phyloP scores from a whole-genome alignment of 441 rosid species.

The Gossypium trilobum region DNA sequence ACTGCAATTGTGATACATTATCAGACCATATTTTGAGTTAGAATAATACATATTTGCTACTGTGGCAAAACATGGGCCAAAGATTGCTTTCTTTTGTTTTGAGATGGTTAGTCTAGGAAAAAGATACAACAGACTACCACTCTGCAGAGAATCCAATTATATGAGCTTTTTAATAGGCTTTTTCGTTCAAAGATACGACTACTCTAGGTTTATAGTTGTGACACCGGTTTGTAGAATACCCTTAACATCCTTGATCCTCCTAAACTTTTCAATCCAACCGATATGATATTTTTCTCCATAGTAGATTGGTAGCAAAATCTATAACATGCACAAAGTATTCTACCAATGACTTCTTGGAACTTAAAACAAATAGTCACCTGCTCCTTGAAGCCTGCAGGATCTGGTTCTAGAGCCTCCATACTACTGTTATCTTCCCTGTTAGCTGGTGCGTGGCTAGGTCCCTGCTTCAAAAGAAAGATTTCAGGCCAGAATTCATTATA shows the following conservation, averaged over 20 bases:
- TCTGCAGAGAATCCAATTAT: constrained; percentile 3
- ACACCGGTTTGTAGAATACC: background rate
- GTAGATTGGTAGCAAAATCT: background rate
- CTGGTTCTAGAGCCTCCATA: constrained; percentile 56
- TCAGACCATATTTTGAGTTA: background rate
- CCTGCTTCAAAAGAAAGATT: constrained; percentile 35
- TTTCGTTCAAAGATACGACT: background rate
- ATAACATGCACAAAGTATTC: background rate
- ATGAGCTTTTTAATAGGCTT: background rate
- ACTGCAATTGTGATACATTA: background rate
- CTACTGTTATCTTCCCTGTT: constrained; percentile 50
- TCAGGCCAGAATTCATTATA: constrained; percentile 2
- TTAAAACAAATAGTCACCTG: constrained; percentile 40
- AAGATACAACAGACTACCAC: background rate
- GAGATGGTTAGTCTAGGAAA: background rate
- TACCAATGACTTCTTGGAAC: background rate
- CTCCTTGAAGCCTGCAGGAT: constrained; percentile 66
- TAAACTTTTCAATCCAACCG: background rate
- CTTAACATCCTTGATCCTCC: constrained; percentile 1
- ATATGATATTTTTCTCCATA: background rate
- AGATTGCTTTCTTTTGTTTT: background rate
- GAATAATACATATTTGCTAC: background rate
- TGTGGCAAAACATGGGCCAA: background rate
- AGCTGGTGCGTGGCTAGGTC: constrained; percentile 27
- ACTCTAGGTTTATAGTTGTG: background rate